Evolutionary conservation across 2,329 filamentous ascomycete genomes (phyloP).

Genomic region (Diaporthe ampelina): DNA sequence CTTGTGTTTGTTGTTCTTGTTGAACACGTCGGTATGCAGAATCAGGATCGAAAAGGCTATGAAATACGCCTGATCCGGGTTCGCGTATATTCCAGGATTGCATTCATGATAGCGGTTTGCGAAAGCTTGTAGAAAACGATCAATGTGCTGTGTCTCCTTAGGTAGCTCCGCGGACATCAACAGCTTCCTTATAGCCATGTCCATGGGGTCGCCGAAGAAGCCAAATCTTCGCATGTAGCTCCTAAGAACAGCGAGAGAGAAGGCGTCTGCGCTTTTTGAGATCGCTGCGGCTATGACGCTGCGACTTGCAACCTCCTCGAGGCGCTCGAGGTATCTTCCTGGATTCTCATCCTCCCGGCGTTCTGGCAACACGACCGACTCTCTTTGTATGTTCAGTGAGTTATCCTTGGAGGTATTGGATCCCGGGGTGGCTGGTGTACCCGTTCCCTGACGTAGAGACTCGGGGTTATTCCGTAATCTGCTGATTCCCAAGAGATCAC

Average conservation of each 20-base stretch:
- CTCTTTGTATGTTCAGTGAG: constrained; percentile 82
- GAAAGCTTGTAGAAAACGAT: constrained; percentile 93
- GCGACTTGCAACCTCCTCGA: constrained; percentile 84
- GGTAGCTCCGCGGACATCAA: constrained; percentile 97
- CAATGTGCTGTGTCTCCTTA: constrained; percentile 98
- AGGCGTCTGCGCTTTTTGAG: constrained; percentile 88
- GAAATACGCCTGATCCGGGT: constrained; percentile 96
- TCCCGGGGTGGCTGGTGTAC: constrained; percentile 77
- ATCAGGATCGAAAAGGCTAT: constrained; percentile 97
- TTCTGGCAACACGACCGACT: constrained; percentile 80
- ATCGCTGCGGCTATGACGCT: constrained; percentile 88
- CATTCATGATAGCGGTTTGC: constrained; percentile 98
- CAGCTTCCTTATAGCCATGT: constrained; percentile 96
- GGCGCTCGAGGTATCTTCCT: constrained; percentile 85
- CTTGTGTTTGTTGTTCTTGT: constrained; percentile 99
- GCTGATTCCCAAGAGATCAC: constrained; percentile 84
- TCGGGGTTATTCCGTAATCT: constrained; percentile 88
- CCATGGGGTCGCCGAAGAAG: constrained; percentile 97
- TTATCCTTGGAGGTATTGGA: constrained; percentile 83
- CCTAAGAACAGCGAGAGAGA: constrained; percentile 84
- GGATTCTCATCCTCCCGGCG: constrained; percentile 90
- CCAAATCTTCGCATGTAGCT: constrained; percentile 96
- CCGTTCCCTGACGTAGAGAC: constrained; percentile 76
- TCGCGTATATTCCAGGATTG: constrained; percentile 94
- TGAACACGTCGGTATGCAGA: constrained; percentile 98